A percentile compares a stretch with the other conserved stretches of the same genome.
Conservation (phyloP, 768 basidiomycete genomes). For the Hygrophoropsis aurantiaca region DNA sequence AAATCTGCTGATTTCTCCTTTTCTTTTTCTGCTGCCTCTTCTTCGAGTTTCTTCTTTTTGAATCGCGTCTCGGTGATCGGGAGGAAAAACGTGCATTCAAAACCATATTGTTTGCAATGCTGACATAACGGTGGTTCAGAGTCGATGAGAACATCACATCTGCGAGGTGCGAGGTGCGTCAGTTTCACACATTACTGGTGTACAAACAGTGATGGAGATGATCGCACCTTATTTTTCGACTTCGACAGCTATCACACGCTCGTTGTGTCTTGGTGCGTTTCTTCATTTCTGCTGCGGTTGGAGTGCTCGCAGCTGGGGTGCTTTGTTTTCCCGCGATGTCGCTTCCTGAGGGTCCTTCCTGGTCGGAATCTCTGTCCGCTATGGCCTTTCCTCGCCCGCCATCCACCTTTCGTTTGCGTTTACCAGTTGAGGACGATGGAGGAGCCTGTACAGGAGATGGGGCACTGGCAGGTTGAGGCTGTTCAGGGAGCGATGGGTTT, state of each 20-base stretch:
- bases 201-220: neutral
- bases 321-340: constrained; percentile 38
- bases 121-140: constrained; percentile 81
- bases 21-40: constrained; percentile 51
- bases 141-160: constrained; percentile 85
- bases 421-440: constrained; percentile 36
- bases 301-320: constrained; percentile 25
- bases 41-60: constrained; percentile 91
- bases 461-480: constrained; percentile 31
- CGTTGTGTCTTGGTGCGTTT: constrained; percentile 92
- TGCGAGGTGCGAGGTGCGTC: constrained; percentile 11
- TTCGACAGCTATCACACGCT: constrained; percentile 89
- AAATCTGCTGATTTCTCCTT: constrained; percentile 27
- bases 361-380: constrained; percentile 57
- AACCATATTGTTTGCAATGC: constrained; percentile 91
- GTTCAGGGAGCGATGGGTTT: constrained; percentile 36
- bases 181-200: constrained; percentile 5
- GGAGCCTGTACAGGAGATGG: constrained; percentile 33
- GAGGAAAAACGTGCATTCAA: constrained; percentile 96
- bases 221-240: constrained; percentile 78
- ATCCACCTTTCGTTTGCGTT: constrained; percentile 64
- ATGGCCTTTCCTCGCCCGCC: constrained; percentile 35
- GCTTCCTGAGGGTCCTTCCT: constrained; percentile 54
- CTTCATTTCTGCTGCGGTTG: constrained; percentile 56
- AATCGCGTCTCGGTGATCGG: constrained; percentile 99